Evolutionary conservation across 73 alveolate species (phyloP), one percentile per base, ranked within the genome.

Genomic region (Paramecium primaurelia): DNA sequence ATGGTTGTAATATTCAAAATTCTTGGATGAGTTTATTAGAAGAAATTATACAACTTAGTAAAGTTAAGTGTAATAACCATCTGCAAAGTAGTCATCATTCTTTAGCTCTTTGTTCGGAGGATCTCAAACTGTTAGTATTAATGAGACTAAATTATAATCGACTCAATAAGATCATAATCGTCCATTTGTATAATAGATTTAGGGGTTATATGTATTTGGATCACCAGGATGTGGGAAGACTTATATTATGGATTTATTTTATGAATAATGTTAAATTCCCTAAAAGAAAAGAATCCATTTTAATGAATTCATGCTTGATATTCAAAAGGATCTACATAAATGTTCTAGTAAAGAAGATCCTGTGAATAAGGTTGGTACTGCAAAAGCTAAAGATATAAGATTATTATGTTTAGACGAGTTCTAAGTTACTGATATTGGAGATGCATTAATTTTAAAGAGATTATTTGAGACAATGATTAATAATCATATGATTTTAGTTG

Each of bases 161-260:
- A 36, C 91, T n/a, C 20, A 18, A 2, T 20, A 80, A 47, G 71
- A 44, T 2, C 44, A 18, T 47, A 18, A 20, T 20, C 40, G 59
- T 3, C 91, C 91, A 80, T 80, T 28, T 30, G 54, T 88, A 20
- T 20, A 40, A 20, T 75, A 80, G 22, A 64, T 86, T 42, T 89
- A 91, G 60, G 95, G 98, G 16, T 59, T 95, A 10, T 97, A 97
- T 92, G 71, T 96, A 3, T 95, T 92, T 92, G 99, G 98, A 5
- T 88, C 89, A 9, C 98, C 98, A 28, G 99, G 99, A 12, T 73
- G 98, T 68, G 99, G 99, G 64, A 98, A 98, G 92, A 96, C 99
- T 16, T 98, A 94, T 90, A 86, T 95, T 47, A 97, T 98, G 99
- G 99, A 98, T 90, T 58, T 97, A 93, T 97, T 98, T 87, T 95